phyloP scores from a whole-genome alignment of 495 filamentous ascomycete species.

The Parathielavia appendiculata region DNA sequence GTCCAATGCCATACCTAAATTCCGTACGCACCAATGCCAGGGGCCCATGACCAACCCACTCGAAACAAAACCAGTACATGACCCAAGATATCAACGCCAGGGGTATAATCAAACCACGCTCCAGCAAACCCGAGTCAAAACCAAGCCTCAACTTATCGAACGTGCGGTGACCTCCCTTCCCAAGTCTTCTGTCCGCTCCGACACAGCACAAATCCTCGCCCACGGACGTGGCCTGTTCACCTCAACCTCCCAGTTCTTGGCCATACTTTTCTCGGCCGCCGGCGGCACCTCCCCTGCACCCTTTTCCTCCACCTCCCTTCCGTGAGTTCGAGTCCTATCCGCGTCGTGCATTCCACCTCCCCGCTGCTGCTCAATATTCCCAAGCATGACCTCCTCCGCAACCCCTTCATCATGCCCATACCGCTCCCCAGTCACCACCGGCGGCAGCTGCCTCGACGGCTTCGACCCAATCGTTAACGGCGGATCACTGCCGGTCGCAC shows the following conservation, averaged over 20 bases:
- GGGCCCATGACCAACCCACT: too few relatives aligned
- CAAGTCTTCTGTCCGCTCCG: conserved; percentile 7
- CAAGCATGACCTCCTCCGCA: not conserved
- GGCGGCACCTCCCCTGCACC: not conserved
- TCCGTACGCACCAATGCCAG: too few relatives aligned
- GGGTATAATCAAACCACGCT: not conserved
- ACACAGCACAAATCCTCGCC: conserved; percentile 1
- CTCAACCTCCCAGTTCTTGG: not conserved
- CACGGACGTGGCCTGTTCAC: not conserved
- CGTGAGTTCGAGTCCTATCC: not conserved
- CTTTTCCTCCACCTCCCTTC: not conserved
- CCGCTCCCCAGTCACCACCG: not conserved
- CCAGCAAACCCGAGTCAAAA: not conserved
- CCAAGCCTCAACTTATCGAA: conserved; percentile 7
- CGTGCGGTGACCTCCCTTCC: conserved; percentile 8
- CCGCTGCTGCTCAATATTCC: not conserved
- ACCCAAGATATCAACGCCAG: not conserved
- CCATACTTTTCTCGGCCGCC: not conserved
- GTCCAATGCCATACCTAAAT: too few relatives aligned
- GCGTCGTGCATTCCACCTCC: not conserved
- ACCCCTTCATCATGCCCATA: not conserved
- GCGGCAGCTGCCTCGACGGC: conserved; percentile 7
- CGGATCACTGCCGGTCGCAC: not conserved
- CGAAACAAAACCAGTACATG: too few relatives aligned
- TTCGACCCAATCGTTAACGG: conserved; percentile 26